Evolutionary conservation across 2,329 filamentous ascomycete genomes (phyloP).

Genomic region (Diaporthe humulicola): DNA sequence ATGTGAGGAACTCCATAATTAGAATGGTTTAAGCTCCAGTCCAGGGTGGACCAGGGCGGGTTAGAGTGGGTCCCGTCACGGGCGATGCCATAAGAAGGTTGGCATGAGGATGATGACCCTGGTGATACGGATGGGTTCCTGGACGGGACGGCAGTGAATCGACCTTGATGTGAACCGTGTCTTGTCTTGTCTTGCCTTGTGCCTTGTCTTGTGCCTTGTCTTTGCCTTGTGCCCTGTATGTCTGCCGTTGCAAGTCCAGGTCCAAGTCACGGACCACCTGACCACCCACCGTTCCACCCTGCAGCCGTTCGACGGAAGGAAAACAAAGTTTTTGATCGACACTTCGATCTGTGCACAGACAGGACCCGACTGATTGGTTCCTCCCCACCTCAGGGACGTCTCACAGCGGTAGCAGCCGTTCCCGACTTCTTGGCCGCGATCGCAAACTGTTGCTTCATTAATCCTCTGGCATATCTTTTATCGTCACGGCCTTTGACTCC

Average conservation of each 20-base stretch:
- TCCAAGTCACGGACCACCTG: not conserved
- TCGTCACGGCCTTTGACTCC: not conserved
- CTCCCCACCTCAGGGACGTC: slow-evolving; percentile 12
- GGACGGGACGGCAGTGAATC: not conserved
- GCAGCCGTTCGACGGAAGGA: not conserved
- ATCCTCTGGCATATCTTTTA: not conserved
- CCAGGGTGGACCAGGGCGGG: not conserved
- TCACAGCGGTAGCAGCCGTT: slow-evolving; percentile 26
- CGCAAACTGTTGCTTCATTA: slow-evolving; percentile 38
- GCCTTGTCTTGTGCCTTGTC: not conserved
- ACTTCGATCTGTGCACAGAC: slow-evolving; percentile 21
- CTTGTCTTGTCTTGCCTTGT: too few species aligned
- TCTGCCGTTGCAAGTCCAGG: not conserved
- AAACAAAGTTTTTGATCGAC: slow-evolving; percentile 23
- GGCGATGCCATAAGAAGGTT: not conserved
- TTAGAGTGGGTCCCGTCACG: not conserved
- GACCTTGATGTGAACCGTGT: not conserved
- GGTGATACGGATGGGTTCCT: not conserved
- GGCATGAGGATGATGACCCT: not conserved
- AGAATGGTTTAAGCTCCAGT: slow-evolving; percentile 20
- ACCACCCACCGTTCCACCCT: not conserved
- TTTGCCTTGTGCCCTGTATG: not conserved
- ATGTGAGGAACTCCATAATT: slow-evolving; percentile 17
- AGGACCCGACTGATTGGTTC: slow-evolving; percentile 26
- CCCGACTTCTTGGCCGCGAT: slow-evolving; percentile 25